Conservation (phyloP, 768 basidiomycete species). For the Clathrus columnatus region DNA sequence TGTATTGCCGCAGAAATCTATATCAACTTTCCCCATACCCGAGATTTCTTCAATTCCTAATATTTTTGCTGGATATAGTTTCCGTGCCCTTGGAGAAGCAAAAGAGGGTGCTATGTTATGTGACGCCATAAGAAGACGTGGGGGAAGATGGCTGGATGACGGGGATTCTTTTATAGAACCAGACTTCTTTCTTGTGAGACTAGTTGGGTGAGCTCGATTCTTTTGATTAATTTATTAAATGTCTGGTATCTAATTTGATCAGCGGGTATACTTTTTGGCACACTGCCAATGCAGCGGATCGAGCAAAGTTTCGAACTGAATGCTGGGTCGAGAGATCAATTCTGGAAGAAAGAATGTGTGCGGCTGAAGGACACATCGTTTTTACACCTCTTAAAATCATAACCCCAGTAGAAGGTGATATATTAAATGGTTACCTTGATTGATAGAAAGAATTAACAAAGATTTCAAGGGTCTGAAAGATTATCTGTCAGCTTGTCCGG, state of each 20-base stretch:
- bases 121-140: conserved; percentile 48
- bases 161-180: conserved; percentile 40
- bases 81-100: conserved; percentile 63
- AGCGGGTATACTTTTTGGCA: conserved; percentile 66
- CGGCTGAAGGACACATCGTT: conserved; percentile 56
- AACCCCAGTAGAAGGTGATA: conserved; percentile 51
- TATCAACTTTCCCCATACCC: not conserved
- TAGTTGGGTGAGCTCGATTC: conserved; percentile 51
- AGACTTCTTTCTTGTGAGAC: conserved; percentile 60
- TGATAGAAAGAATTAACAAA: not conserved
- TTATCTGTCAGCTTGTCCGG: conserved; percentile 67
- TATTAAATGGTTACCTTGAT: not conserved
- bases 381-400: conserved; percentile 56
- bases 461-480: conserved; percentile 40
- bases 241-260: not conserved
- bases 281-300: conserved; percentile 41
- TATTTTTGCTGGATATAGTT: conserved; percentile 47
- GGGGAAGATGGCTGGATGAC: conserved; percentile 40
- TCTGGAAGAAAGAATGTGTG: conserved; percentile 63
- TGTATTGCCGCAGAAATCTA: not conserved
- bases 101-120: conserved; percentile 43
- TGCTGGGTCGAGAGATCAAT: conserved; percentile 91
- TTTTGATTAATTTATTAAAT: not conserved
- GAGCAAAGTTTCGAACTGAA: conserved; percentile 70
- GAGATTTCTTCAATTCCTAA: conserved; percentile 10